Base-by-base conservation (phyloP, 768 basidiomycete genomes). In the Phaeotremella fagi region DNA sequence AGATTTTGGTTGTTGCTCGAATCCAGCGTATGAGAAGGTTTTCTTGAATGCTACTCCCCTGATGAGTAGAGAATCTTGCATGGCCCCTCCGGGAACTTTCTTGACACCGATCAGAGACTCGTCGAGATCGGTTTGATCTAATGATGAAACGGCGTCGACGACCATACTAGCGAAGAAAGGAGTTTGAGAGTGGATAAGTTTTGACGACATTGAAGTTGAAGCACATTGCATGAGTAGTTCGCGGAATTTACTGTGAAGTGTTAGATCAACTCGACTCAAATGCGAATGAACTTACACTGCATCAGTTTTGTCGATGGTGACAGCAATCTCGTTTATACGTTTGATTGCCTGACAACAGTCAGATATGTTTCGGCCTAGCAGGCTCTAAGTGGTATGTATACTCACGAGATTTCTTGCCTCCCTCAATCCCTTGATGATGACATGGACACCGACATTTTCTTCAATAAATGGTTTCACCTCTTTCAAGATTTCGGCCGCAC, bases 91-190 rank as follows among this genome's bases (percentile, higher is more conserved):
- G 22, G 95, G 83, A 44, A 98, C 88, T 79, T 97, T 95, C 79
- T 98, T 97, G 50, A 95, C 86, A 12, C 94, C 94, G 60, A 99
- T 97, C 59, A 98, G 81, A 9, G 86, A 88, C 70, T 97, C 92
- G 72, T 99, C 90, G 45, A 98, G 82, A 63, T 95, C 90, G 38
- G 86, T 82, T 68, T 88, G 90, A 76, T 98, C 92, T 28, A 98
- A 80, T 50, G 84, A 90, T 59, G 85, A 82, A 45, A 99, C 90
- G 31, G 95, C 92, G 68, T 98, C 90, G 43, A 99, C 95, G 45
- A 95, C 95, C 92, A 99, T 98, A 60, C 87, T 84, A 11, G 92
- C 88, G 79, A 99, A 99, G 79, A 98, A 98, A 1, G 94, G 95
- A 70, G 95, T 98, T 77, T 97, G 90, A 14, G 90, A 90, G 74